These are phyloP conservation scores for Fusarium sp. DNA, from an alignment of 2,329 filamentous ascomycete species.

Conservation along the genomic window DNA sequence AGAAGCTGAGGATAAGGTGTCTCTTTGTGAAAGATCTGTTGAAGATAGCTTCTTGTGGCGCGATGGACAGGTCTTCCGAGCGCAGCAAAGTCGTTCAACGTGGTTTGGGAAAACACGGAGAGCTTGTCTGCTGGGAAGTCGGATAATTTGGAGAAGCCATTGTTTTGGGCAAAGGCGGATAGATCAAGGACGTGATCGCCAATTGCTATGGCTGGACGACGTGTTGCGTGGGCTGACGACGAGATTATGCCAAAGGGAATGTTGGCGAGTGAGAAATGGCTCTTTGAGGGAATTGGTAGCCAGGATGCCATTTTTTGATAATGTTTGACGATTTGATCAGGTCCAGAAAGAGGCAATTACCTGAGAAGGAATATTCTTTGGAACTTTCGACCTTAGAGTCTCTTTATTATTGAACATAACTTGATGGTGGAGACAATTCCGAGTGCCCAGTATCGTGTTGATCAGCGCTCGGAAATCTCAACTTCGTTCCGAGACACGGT, in stretches of 20 bases:
- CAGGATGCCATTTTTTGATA: constrained; percentile 21
- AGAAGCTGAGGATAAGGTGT: constrained; percentile 54
- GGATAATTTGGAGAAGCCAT: constrained; percentile 53
- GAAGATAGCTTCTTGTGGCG: constrained; percentile 75
- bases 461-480: background rate
- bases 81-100: constrained; percentile 50
- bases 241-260: constrained; percentile 86
- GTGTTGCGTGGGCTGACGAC: constrained; percentile 64
- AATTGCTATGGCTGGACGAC: constrained; percentile 76
- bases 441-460: background rate
- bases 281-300: constrained; percentile 6
- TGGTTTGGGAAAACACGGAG: constrained; percentile 45
- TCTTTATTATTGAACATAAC: too few relatives aligned
- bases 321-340: too few relatives aligned
- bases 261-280: constrained; percentile 69
- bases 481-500: background rate
- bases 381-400: too few relatives aligned
- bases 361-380: too few relatives aligned
- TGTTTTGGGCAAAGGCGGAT: constrained; percentile 63
- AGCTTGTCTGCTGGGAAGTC: constrained; percentile 43
- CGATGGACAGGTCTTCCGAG: constrained; percentile 75
- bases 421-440: background rate
- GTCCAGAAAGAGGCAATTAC: background rate
- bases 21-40: constrained; percentile 67
- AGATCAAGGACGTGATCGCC: constrained; percentile 78